phyloP scores from a whole-genome alignment of 371 early-diverging fungal genomes.

The Syncephalastrum sp. region DNA sequence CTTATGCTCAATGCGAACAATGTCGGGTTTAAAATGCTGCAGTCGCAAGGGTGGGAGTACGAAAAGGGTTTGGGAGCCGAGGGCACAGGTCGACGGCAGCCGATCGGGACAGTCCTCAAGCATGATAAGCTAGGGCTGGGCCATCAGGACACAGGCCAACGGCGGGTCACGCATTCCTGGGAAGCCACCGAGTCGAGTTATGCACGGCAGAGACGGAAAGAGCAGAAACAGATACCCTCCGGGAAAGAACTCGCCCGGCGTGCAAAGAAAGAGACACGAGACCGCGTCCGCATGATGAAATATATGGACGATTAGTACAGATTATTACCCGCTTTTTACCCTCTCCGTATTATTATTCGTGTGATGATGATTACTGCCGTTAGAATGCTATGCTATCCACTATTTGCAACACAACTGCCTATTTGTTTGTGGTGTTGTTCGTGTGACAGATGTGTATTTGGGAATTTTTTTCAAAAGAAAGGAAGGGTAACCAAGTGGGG shows the following conservation, averaged over 20 bases:
- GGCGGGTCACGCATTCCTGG: constrained; percentile 28
- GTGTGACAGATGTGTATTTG: no score
- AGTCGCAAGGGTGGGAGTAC: constrained; percentile 55
- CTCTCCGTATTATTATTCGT: no score
- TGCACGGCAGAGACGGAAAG: constrained; percentile 2
- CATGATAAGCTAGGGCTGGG: constrained; percentile 52
- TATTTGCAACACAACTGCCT: no score
- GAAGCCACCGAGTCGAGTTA: constrained; percentile 18
- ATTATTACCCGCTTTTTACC: no score
- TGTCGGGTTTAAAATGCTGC: constrained; percentile 49
- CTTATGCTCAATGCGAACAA: constrained; percentile 28
- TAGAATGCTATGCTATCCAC: no score
- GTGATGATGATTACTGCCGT: no score
- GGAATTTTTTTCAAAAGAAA: no score
- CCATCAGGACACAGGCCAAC: constrained; percentile 15
- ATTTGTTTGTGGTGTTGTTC: no score
- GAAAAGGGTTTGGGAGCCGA: constrained; percentile 51
- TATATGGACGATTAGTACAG: constrained; percentile 18
- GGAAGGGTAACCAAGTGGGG: no score
- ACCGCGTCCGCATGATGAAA: constrained; percentile 17
- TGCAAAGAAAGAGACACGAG: constrained; percentile 19
- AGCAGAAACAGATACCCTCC: constrained; percentile 5
- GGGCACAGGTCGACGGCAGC: constrained; percentile 47
- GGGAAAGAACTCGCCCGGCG: constrained; percentile 28
- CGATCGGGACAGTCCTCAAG: constrained; percentile 48